Conservation (phyloP, 1,284 basidiomycete genomes). For the Calocybe gambosa region DNA sequence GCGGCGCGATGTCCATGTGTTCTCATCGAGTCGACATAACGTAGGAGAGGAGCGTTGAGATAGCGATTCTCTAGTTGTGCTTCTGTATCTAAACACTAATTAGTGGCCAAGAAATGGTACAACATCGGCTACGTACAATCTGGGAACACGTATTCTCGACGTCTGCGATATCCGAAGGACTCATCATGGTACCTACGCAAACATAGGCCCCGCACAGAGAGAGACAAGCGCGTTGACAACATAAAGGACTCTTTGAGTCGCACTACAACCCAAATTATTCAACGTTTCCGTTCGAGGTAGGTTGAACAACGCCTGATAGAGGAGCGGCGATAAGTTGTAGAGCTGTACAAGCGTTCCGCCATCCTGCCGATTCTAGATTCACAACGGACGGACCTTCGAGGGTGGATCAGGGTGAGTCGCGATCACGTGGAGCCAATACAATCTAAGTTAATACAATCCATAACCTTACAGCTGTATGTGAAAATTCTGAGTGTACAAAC, state of each 20-base stretch:
- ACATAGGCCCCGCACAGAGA: not conserved
- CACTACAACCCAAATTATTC: not conserved
- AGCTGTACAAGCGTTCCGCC: not conserved
- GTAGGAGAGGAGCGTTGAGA: conserved; percentile 70
- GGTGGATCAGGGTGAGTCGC: not conserved
- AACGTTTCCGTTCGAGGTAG: not conserved
- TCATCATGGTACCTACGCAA: conserved; percentile 66
- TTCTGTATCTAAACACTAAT: conserved; percentile 50
- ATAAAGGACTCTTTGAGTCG: not conserved
- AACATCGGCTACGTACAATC: conserved; percentile 54
- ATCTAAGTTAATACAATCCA: no score
- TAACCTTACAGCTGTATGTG: no score
- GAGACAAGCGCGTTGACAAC: conserved; percentile 1
- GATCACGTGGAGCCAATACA: no score
- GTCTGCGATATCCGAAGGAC: conserved; percentile 75
- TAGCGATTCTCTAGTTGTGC: conserved; percentile 73
- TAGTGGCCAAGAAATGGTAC: not conserved
- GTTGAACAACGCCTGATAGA: not conserved
- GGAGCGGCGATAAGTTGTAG: not conserved
- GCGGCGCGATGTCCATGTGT: conserved; percentile 78
- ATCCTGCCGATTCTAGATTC: not conserved
- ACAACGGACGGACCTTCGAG: conserved; percentile 4
- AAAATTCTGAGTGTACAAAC: no score
- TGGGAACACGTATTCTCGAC: conserved; percentile 57
- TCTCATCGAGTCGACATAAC: conserved; percentile 84